Evolutionary conservation across 495 filamentous ascomycete species (phyloP).

Genomic region (Rhypophila decipiens): DNA sequence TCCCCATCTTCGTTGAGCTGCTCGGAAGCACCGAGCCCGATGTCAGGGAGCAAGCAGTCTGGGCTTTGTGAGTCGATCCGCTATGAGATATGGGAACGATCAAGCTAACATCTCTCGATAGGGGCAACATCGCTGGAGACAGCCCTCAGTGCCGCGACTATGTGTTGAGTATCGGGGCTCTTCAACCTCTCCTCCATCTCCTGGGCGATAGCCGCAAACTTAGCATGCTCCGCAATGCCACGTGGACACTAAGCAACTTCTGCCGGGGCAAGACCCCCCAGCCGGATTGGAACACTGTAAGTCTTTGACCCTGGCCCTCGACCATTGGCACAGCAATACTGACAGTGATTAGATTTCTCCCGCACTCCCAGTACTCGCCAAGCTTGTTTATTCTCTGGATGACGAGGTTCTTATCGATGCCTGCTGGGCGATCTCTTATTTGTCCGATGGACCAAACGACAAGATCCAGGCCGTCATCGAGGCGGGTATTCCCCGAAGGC

Average conservation of each 20-base stretch:
- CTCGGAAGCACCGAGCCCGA: constrained; percentile 93
- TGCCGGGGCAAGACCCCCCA: constrained; percentile 99
- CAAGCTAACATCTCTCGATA: too few relatives aligned
- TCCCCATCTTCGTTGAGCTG: constrained; percentile 97
- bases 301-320: constrained; percentile 30
- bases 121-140: constrained; percentile 99
- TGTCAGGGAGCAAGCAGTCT: constrained; percentile 97
- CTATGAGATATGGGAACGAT: too few relatives aligned
- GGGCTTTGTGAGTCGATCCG: too few relatives aligned
- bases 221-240: constrained; percentile 98
- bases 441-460: constrained; percentile 98
- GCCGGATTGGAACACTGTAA: constrained; percentile 93
- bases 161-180: constrained; percentile 81
- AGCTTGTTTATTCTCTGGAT: constrained; percentile 96
- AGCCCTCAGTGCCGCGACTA: constrained; percentile 96
- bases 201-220: constrained; percentile 97
- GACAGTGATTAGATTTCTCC: constrained; percentile 96
- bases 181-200: constrained; percentile 79
- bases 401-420: constrained; percentile 99
- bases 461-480: constrained; percentile 99
- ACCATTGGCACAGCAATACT: not conserved
- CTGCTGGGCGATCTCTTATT: constrained; percentile 99
- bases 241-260: constrained; percentile 99
- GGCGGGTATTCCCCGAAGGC: constrained; percentile 91
- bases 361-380: constrained; percentile 91